A percentile compares a stretch with the other conserved stretches of the same genome.
phyloP scores from a whole-genome alignment of 257 asterid genomes.

The Solanum chmielewskii region DNA sequence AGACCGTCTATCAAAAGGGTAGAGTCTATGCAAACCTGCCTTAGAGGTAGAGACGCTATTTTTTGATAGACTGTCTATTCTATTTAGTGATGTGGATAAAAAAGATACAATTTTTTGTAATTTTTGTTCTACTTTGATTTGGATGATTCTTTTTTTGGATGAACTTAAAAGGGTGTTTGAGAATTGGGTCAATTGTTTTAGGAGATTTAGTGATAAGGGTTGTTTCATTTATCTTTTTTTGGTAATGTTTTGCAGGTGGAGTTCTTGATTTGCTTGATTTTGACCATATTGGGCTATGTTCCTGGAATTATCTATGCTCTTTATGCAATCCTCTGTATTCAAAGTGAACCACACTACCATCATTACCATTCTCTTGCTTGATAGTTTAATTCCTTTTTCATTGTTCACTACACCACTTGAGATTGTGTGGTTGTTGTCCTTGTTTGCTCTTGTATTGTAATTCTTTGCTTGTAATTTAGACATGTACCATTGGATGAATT shows the following conservation, averaged over 20 bases:
- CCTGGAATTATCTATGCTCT: constrained; percentile 56
- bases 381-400: not conserved
- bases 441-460: not conserved
- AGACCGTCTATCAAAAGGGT: too few species aligned
- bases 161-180: not conserved
- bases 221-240: not conserved
- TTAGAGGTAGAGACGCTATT: not conserved
- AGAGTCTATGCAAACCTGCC: not conserved
- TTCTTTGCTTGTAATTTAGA: not conserved
- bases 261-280: constrained; percentile 24
- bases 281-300: constrained; percentile 49
- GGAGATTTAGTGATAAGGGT: not conserved
- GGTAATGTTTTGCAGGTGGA: constrained; percentile 36
- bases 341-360: not conserved
- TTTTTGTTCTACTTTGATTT: not conserved
- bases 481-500: not conserved
- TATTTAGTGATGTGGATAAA: not conserved
- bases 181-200: not conserved
- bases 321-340: constrained; percentile 26
- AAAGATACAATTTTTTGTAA: not conserved
- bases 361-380: not conserved
- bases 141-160: not conserved
- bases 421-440: not conserved
- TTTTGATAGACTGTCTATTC: accelerated
- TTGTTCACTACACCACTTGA: not conserved